Percentiles rank a stretch among this genome's conserved stretches.
Evolutionary conservation across 1,284 basidiomycete genomes (phyloP).

Genomic region (Sphaerobolus stellatus): DNA sequence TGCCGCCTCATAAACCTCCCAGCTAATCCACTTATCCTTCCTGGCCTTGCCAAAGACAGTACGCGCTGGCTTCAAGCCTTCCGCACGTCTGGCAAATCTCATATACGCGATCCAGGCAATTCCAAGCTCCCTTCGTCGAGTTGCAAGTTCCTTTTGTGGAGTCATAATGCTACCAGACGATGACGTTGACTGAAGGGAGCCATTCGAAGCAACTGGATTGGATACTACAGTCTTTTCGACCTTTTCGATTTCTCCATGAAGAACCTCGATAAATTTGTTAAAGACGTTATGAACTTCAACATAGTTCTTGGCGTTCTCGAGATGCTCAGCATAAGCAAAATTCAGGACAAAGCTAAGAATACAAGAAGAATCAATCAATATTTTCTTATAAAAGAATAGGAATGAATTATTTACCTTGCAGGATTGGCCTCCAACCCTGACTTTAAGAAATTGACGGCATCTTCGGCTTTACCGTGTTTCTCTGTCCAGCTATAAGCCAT

Average conservation of each 20-base stretch:
- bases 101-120: slow-evolving; percentile 83
- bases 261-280: slow-evolving; percentile 67
- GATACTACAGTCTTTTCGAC: slow-evolving; percentile 51
- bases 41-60: slow-evolving; percentile 83
- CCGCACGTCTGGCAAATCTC: slow-evolving; percentile 84
- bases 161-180: slow-evolving; percentile 38
- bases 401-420: slow-evolving; percentile 50
- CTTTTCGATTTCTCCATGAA: slow-evolving; percentile 73
- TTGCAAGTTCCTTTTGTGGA: slow-evolving; percentile 54
- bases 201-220: slow-evolving; percentile 39
- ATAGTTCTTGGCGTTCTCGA: slow-evolving; percentile 68
- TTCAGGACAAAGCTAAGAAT: slow-evolving; percentile 78
- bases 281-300: slow-evolving; percentile 68
- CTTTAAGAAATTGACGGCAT: slow-evolving; percentile 79
- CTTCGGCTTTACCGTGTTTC: slow-evolving; percentile 75
- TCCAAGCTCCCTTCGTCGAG: slow-evolving; percentile 57
- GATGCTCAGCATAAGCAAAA: slow-evolving; percentile 85
- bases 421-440: slow-evolving; percentile 89
- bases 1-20: slow-evolving; percentile 93
- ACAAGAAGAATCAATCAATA: slow-evolving; percentile 14
- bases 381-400: not conserved
- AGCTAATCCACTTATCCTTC: slow-evolving; percentile 81
- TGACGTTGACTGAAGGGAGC: slow-evolving; percentile 22
- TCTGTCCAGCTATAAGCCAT: slow-evolving; percentile 85
- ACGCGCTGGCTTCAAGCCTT: slow-evolving; percentile 79